A percentile compares a stretch with the other conserved stretches of the same genome.
phyloP scores from a whole-genome alignment of 2,329 filamentous ascomycete species.

The Colletotrichum sidae region DNA sequence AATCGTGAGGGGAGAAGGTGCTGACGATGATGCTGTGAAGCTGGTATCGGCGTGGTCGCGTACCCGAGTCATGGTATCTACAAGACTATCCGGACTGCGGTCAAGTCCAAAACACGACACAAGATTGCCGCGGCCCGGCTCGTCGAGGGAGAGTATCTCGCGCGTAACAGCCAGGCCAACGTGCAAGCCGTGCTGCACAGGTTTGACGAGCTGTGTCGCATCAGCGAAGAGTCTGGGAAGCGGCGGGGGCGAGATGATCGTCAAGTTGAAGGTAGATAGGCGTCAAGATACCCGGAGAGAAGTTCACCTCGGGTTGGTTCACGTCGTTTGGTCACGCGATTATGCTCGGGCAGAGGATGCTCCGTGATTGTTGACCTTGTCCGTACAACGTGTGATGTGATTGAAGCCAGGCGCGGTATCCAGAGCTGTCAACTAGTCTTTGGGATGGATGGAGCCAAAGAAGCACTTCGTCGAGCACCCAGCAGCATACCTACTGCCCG shows the following conservation, averaged over 20 bases:
- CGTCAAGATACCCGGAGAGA: conserved; percentile 11
- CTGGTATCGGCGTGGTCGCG: conserved; percentile 38
- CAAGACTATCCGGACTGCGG: conserved; percentile 35
- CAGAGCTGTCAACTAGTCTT: no score
- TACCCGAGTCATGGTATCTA: conserved; percentile 39
- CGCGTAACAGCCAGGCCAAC: not conserved
- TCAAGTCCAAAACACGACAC: conserved; percentile 31
- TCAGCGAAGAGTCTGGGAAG: conserved; percentile 6
- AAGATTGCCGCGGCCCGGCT: conserved; percentile 15
- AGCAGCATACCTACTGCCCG: no score
- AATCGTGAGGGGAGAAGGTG: no score
- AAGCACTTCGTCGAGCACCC: no score
- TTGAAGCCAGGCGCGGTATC: no score
- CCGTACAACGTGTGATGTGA: no score
- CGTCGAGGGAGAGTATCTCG: conserved; percentile 34
- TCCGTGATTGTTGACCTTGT: no score
- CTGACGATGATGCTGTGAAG: conserved; percentile 14
- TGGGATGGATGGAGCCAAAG: no score
- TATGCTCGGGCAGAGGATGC: no score
- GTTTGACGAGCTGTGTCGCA: conserved; percentile 15
- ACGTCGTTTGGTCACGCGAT: no score
- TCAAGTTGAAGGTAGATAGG: not conserved
- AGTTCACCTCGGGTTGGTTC: not conserved
- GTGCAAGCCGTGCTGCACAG: conserved; percentile 5
- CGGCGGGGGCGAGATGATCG: not conserved